These are phyloP conservation scores for Tilletia horrida DNA, from an alignment of 1,284 basidiomycete species.

Conservation along the genomic window DNA sequence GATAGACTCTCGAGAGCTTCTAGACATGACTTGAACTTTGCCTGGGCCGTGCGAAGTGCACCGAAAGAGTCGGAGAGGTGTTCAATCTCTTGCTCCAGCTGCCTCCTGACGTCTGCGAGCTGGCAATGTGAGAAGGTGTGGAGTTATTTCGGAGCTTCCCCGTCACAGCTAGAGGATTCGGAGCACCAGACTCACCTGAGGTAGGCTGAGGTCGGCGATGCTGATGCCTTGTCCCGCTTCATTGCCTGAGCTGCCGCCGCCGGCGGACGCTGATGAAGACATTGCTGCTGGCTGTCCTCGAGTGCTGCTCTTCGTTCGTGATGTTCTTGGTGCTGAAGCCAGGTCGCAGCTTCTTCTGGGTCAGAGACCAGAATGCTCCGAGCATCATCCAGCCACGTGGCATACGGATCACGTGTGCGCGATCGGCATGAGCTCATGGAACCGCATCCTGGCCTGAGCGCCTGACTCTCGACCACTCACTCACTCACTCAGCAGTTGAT, in stretches of 20 bases:
- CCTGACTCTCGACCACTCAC: too few species aligned
- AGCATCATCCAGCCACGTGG: too few species aligned
- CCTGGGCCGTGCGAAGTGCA: conserved; percentile 86
- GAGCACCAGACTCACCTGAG: not conserved
- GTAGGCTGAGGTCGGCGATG: conserved; percentile 7
- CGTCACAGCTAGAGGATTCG: not conserved
- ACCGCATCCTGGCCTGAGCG: too few species aligned
- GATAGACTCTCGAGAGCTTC: conserved; percentile 72
- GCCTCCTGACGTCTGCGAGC: conserved; percentile 50
- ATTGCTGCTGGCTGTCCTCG: too few species aligned
- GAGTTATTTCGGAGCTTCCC: not conserved
- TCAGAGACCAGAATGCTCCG: too few species aligned
- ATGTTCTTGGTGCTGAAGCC: too few species aligned
- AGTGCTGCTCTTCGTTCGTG: too few species aligned
- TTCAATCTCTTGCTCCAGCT: conserved; percentile 71
- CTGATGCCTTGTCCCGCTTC: not conserved
- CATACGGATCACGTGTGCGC: too few species aligned
- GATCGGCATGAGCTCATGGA: too few species aligned
- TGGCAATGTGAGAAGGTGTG: conserved; percentile 18
- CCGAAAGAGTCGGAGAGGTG: conserved; percentile 88
- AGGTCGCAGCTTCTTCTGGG: too few species aligned
- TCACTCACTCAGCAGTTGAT: too few species aligned
- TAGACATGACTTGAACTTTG: conserved; percentile 83
- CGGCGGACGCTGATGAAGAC: too few species aligned
- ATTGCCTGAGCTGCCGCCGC: not conserved